A percentile compares a stretch with the other conserved stretches of the same genome.
Evolutionary conservation across 768 basidiomycete species (phyloP).

Genomic region (Naganishia randhawae): DNA sequence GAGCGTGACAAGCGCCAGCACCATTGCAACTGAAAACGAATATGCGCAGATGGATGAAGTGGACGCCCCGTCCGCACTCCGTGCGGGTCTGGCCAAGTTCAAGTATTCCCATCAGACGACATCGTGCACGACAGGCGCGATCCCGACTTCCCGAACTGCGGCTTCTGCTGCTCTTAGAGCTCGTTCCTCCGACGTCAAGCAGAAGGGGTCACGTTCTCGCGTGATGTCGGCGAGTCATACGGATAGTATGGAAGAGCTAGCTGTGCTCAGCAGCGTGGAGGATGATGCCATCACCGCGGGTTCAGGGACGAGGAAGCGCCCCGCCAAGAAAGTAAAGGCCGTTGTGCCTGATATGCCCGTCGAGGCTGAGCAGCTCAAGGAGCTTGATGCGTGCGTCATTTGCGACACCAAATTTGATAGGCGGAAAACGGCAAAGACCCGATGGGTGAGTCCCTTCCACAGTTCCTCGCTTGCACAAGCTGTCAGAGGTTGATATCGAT

Average conservation of each 20-base stretch:
- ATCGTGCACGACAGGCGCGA: neutral
- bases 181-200: too few relatives aligned
- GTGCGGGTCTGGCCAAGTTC: slow-evolving; percentile 16
- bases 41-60: neutral
- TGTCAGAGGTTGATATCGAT: neutral
- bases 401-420: slow-evolving; percentile 20
- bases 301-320: neutral
- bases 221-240: too few relatives aligned
- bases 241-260: neutral
- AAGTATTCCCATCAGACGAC: neutral
- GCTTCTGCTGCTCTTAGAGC: neutral
- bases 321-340: slow-evolving; percentile 10
- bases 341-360: slow-evolving; percentile 22
- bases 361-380: slow-evolving; percentile 18
- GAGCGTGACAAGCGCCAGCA: neutral
- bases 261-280: neutral
- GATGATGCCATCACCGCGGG: neutral
- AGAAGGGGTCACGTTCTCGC: too few relatives aligned
- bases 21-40: too few relatives aligned
- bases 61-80: neutral
- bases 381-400: slow-evolving; percentile 26
- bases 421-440: slow-evolving; percentile 26
- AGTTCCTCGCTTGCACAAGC: neutral
- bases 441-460: slow-evolving; percentile 28
- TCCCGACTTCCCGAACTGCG: slow-evolving; percentile 20